Evolutionary conservation across 176 grass and related monocot species (phyloP), one percentile per base, ranked within the genome.

Genomic region (Hyparrhenia diplandra): DNA sequence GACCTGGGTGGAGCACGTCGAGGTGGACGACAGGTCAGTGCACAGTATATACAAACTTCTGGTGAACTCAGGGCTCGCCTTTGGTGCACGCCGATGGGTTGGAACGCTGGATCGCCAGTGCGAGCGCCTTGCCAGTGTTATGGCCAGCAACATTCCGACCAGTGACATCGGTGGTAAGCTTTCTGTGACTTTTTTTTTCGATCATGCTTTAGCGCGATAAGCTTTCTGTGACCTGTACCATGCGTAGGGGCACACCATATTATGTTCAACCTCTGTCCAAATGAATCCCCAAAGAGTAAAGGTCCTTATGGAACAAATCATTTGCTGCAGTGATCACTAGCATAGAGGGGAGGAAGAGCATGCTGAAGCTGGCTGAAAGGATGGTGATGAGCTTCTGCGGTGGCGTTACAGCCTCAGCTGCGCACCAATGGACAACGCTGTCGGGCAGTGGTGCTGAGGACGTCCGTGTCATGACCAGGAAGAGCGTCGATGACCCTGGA

Each of bases 371-470:
- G 62, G 97, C 97, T 0, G 97, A 96, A 88, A 93, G 97, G 86
- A 96, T 99, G 97, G 97, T 96, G 49, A 91, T 91, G 40, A 99
- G 97, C 83, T 99, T 99, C 62, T 99, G 97, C 1, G 89, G 97
- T 2, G 97, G 93, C 0, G 97, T 99, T 69, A 99, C 90, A 8
- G 93, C 97, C 4, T 99, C 97, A 2, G 92, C 89, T 0, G 90
- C 97, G 2, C 93, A 99, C 67, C 97, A 99, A 17, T 99, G 97
- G 97, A 99, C 97, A 1, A 99, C 97, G 2, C 74, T 99, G 39
- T 99, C 97, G 0, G 93, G 97, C 1, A 99, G 97, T 29, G 97
- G 97, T 13, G 97, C 91, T 0, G 97, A 99, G 76, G 97, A 99
- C 40, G 97, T 99, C 34, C 78, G 97, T 28, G 97, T 99, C 21